Evolutionary conservation across 148 eudicot genomes (phyloP).

Genomic region (Nyssa sinensis): DNA sequence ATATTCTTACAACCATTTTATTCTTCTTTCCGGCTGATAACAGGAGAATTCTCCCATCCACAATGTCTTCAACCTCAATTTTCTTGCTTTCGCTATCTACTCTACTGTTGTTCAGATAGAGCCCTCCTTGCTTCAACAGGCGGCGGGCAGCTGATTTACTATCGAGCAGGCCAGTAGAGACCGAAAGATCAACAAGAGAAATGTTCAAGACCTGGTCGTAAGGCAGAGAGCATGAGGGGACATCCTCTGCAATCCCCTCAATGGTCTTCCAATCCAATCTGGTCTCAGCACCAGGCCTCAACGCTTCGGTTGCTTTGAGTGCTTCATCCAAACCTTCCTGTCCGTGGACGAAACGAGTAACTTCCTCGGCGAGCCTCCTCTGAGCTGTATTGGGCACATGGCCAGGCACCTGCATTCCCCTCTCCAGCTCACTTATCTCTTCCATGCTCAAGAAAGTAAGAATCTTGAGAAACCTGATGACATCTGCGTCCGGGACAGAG

Average conservation of each 20-base stretch:
- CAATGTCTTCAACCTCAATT: constrained; percentile 65
- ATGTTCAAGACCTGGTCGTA: constrained; percentile 43
- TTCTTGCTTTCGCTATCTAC: constrained; percentile 67
- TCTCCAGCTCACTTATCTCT: constrained; percentile 60
- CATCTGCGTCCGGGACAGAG: constrained; percentile 67
- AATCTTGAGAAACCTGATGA: constrained; percentile 65
- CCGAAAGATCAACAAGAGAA: constrained; percentile 64
- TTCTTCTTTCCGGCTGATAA: constrained; percentile 95
- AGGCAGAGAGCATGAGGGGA: constrained; percentile 59
- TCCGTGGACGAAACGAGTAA: constrained; percentile 83
- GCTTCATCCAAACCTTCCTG: constrained; percentile 81
- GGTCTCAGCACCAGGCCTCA: constrained; percentile 75
- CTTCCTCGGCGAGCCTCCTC: constrained; percentile 76
- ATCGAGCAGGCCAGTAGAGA: constrained; percentile 70
- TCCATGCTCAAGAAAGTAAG: constrained; percentile 66
- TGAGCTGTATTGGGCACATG: constrained; percentile 78
- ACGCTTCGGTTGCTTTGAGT: constrained; percentile 73
- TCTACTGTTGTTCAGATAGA: constrained; percentile 70
- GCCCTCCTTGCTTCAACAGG: constrained; percentile 83
- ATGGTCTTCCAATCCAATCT: constrained; percentile 67
- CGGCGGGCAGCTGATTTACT: constrained; percentile 82
- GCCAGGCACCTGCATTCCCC: constrained; percentile 41
- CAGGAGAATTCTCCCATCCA: constrained; percentile 74
- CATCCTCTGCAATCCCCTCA: constrained; percentile 72
- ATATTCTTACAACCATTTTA: constrained; percentile 81